These are phyloP conservation scores for Termitomyces sp. DNA, from an alignment of 768 basidiomycete species.

Conservation along the genomic window DNA sequence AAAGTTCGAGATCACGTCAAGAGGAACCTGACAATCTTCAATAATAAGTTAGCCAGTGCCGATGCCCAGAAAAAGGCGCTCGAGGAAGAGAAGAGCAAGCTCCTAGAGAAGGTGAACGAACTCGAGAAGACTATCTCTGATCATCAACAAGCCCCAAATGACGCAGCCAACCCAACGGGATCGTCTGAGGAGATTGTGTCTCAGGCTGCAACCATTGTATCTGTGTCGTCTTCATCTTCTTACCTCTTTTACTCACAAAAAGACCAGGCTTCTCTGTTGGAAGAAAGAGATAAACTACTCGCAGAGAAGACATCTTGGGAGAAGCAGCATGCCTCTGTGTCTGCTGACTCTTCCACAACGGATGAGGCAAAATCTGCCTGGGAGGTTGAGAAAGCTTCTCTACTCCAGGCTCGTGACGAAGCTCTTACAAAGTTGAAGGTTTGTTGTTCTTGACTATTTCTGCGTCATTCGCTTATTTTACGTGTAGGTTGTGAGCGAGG, in stretches of 20 bases:
- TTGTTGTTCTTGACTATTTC: not conserved
- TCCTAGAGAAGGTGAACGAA: conserved; percentile 32
- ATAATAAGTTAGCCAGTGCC: conserved; percentile 27
- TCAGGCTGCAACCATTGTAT: conserved; percentile 33
- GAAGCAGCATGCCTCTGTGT: conserved; percentile 21
- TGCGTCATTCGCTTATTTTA: conserved; percentile 2
- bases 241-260: not conserved
- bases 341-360: conserved; percentile 12
- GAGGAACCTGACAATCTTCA: conserved; percentile 27
- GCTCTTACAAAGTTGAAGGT: conserved; percentile 58
- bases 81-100: conserved; percentile 30
- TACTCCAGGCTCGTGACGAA: conserved; percentile 56
- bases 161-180: conserved; percentile 13
- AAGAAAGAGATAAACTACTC: conserved; percentile 59
- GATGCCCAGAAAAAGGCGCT: conserved; percentile 31
- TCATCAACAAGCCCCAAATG: conserved; percentile 23
- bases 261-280: conserved; percentile 43
- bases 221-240: conserved; percentile 10
- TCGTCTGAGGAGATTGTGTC: conserved; percentile 22
- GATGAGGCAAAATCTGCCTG: conserved; percentile 33
- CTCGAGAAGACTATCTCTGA: conserved; percentile 31
- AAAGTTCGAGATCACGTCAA: conserved; percentile 26
- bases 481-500: conserved; percentile 33
- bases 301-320: conserved; percentile 51
- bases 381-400: conserved; percentile 57